Conservation (phyloP, 495 filamentous ascomycete species). For the Massariosphaeria phaeospora region DNA sequence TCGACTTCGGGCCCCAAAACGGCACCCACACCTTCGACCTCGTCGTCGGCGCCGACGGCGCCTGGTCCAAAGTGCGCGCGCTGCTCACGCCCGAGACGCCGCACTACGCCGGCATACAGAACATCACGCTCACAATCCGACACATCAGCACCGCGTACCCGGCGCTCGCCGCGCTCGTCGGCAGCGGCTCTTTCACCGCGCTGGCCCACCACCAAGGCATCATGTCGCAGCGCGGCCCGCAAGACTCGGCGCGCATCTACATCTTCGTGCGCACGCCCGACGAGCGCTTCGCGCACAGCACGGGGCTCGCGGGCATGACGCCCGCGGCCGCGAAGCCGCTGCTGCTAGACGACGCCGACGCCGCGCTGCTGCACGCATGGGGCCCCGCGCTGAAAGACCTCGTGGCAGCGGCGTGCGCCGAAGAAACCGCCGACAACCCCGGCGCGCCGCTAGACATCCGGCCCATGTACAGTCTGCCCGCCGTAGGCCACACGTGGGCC, state of each 20-base stretch:
- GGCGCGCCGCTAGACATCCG: neutral
- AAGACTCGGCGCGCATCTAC: slow-evolving; percentile 44
- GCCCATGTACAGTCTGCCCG: slow-evolving; percentile 27
- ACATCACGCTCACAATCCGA: slow-evolving; percentile 31
- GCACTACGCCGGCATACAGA: slow-evolving; percentile 23
- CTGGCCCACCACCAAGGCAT: slow-evolving; percentile 36
- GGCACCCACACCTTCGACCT: slow-evolving; percentile 24
- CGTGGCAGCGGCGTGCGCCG: slow-evolving; percentile 41
- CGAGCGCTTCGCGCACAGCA: slow-evolving; percentile 32
- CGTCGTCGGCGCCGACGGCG: slow-evolving; percentile 32
- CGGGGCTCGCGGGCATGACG: slow-evolving; percentile 35
- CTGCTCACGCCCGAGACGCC: slow-evolving; percentile 23
- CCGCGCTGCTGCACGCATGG: slow-evolving; percentile 40
- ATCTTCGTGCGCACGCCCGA: slow-evolving; percentile 38
- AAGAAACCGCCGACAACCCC: slow-evolving; percentile 26
- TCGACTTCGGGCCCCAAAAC: slow-evolving; percentile 38
- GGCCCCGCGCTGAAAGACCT: slow-evolving; percentile 41
- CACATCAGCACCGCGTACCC: slow-evolving; percentile 27
- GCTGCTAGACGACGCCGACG: slow-evolving; percentile 36
- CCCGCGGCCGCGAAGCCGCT: slow-evolving; percentile 33
- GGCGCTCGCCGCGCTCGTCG: slow-evolving; percentile 8
- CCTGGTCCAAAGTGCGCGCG: slow-evolving; percentile 23
- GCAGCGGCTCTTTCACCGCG: slow-evolving; percentile 9
- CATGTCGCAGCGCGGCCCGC: slow-evolving; percentile 37
- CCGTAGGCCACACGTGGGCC: slow-evolving; percentile 20